phyloP scores from a whole-genome alignment of 1,284 basidiomycete genomes.

The Filobasidium uniguttulatum region DNA sequence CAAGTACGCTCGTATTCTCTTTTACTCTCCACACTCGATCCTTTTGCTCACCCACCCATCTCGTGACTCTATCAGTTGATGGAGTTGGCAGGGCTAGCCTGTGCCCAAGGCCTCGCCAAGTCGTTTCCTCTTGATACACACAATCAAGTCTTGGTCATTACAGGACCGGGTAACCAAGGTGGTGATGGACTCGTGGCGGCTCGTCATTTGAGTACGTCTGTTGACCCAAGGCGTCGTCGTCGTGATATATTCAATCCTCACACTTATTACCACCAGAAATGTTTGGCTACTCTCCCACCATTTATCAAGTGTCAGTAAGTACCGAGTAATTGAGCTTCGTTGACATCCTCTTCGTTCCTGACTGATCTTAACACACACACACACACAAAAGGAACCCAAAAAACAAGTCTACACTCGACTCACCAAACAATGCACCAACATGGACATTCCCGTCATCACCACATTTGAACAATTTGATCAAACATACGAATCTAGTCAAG shows the following conservation, averaged over 20 bases:
- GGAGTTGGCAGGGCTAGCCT: constrained; percentile 95
- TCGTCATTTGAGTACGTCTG: constrained; percentile 58
- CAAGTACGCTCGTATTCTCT: constrained; percentile 47
- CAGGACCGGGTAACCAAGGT: constrained; percentile 86
- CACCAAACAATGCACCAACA: constrained; percentile 72
- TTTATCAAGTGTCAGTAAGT: constrained; percentile 81
- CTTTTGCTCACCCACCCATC: background rate
- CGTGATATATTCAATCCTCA: background rate
- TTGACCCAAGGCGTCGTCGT: too few species aligned
- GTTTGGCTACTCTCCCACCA: constrained; percentile 70
- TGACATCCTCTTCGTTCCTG: too few species aligned
- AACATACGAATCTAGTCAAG: constrained; percentile 38
- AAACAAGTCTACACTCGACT: constrained; percentile 84
- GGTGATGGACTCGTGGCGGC: constrained; percentile 96
- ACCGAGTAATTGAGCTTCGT: background rate
- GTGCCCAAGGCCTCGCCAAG: constrained; percentile 72
- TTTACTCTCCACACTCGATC: background rate
- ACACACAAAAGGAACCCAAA: constrained; percentile 49
- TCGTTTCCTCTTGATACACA: constrained; percentile 56
- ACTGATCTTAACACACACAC: background rate
- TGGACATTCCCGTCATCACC: constrained; percentile 58
- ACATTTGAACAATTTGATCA: constrained; percentile 41
- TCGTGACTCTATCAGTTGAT: constrained; percentile 56
- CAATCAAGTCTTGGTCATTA: constrained; percentile 71
- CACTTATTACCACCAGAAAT: constrained; percentile 53